phyloP scores from a whole-genome alignment of 768 basidiomycete species.

The Termitomyces sp. region DNA sequence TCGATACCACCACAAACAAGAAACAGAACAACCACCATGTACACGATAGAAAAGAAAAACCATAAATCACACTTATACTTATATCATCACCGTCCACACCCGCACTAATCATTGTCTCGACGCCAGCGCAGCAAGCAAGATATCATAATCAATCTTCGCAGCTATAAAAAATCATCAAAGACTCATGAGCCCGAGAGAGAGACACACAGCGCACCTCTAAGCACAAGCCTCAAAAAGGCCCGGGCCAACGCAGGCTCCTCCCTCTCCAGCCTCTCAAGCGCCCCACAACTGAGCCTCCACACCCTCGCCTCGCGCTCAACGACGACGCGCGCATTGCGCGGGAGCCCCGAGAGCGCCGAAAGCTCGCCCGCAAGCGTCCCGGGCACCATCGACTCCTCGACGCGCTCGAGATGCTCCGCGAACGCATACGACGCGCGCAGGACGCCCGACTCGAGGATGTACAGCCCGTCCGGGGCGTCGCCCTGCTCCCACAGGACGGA shows the following conservation, averaged over 20 bases:
- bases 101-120: slow-evolving; percentile 5
- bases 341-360: slow-evolving; percentile 70
- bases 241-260: slow-evolving; percentile 66
- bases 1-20: too few relatives aligned
- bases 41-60: too few relatives aligned
- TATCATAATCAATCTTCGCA: slow-evolving; percentile 14
- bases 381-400: slow-evolving; percentile 91
- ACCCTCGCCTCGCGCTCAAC: slow-evolving; percentile 74
- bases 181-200: too few relatives aligned
- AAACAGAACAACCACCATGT: too few relatives aligned
- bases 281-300: slow-evolving; percentile 70
- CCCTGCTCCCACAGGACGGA: slow-evolving; percentile 69
- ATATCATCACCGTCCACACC: too few relatives aligned
- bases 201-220: slow-evolving; percentile 52
- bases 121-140: slow-evolving; percentile 14
- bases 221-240: slow-evolving; percentile 57
- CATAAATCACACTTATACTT: too few relatives aligned
- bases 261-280: slow-evolving; percentile 54
- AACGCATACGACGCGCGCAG: slow-evolving; percentile 81
- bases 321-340: slow-evolving; percentile 80
- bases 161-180: too few relatives aligned
- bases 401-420: slow-evolving; percentile 54
- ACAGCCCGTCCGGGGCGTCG: slow-evolving; percentile 78
- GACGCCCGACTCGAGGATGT: slow-evolving; percentile 84
- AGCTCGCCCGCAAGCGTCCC: slow-evolving; percentile 92